Evolutionary conservation across 192 early-diverging fungal genomes (phyloP).

Genomic region (Backusella tuberculispora): DNA sequence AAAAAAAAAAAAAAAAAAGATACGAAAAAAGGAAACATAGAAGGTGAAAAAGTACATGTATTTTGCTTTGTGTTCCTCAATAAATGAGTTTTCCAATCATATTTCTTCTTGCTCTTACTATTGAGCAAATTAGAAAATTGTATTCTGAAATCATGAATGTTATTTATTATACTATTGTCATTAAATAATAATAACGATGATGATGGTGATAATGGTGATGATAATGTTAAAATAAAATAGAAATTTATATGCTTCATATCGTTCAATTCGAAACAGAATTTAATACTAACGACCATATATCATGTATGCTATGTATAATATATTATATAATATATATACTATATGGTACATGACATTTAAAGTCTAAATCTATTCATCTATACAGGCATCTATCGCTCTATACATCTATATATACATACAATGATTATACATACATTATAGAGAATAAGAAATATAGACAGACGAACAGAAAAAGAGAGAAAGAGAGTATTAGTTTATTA

Average conservation of each 20-base stretch:
- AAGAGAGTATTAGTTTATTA: not conserved
- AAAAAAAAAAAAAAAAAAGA: not conserved
- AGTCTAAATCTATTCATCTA: too few species aligned
- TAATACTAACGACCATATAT: conserved; percentile 16
- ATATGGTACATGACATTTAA: too few species aligned
- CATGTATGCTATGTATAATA: not conserved
- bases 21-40: conserved; percentile 5
- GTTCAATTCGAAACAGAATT: conserved; percentile 17
- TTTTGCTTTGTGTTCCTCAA: not conserved
- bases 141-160: too few species aligned
- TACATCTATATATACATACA: too few species aligned
- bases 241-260: conserved; percentile 12
- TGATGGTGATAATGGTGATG: not conserved
- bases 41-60: conserved; percentile 16
- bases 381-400: too few species aligned
- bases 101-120: not conserved
- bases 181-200: too few species aligned
- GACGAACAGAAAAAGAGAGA: too few species aligned
- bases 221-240: conserved; percentile 11
- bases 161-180: too few species aligned
- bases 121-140: too few species aligned
- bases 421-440: too few species aligned
- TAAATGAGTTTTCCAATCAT: not conserved
- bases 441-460: too few species aligned
- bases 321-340: too few species aligned